phyloP scores from a whole-genome alignment of 495 filamentous ascomycete genomes.

The Aspergillus kassunensis region DNA sequence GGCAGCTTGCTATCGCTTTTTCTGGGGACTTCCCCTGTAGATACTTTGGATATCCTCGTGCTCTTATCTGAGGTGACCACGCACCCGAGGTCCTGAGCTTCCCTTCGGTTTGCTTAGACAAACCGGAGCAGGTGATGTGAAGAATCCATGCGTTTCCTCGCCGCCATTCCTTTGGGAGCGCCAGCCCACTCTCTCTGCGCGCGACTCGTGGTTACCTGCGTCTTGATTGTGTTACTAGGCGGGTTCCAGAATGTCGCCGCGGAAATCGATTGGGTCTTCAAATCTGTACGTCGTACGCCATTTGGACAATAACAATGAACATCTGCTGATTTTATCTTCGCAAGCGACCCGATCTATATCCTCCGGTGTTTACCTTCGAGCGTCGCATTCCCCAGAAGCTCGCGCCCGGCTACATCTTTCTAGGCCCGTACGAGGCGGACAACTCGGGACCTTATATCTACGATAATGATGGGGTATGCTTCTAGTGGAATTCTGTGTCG shows the following conservation, averaged over 20 bases:
- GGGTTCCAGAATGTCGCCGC: conserved; percentile 5
- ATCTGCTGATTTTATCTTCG: background rate
- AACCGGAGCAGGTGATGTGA: conserved; percentile 16
- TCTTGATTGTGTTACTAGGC: conserved; percentile 7
- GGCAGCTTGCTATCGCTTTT: conserved; percentile 1
- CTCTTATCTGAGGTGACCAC: background rate
- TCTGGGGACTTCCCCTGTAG: conserved; percentile 1
- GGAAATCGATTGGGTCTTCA: conserved; percentile 17
- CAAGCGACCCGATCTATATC: conserved; percentile 42
- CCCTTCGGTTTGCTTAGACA: background rate
- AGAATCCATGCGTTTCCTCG: conserved; percentile 21
- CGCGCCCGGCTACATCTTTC: conserved; percentile 41
- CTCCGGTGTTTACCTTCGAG: conserved; percentile 32
- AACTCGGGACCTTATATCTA: conserved; percentile 45
- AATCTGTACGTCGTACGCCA: conserved; percentile 13
- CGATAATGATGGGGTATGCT: conserved; percentile 40
- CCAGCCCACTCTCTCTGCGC: conserved; percentile 8
- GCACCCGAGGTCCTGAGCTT: too few relatives aligned
- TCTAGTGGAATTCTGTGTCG: background rate
- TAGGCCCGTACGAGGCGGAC: conserved; percentile 39
- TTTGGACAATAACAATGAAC: background rate
- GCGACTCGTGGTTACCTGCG: background rate
- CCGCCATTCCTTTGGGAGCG: conserved; percentile 9
- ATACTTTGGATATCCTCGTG: background rate
- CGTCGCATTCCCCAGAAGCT: conserved; percentile 26